Base-by-base conservation (phyloP, 2,329 filamentous ascomycete genomes). In the Cladorrhinum sp. region DNA sequence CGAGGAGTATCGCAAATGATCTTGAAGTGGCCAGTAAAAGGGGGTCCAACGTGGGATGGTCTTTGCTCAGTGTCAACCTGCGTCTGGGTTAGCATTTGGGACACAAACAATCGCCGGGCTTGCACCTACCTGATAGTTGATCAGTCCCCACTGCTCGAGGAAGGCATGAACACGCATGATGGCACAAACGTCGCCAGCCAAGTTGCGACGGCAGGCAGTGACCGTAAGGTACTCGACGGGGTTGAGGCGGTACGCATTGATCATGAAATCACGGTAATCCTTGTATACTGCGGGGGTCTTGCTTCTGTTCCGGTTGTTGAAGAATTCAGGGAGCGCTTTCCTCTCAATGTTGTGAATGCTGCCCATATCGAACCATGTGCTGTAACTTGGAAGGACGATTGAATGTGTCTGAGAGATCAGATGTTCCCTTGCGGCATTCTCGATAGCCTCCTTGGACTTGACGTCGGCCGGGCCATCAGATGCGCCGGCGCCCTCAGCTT, bases 141-240 rank as follows among this genome's bases (percentile, higher is more conserved):
- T 97, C 71, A 99, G 80, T 7, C 95, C 95, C 95, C 95, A 99
- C 74, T 98, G 94, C 78, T 99, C 95, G 36, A 99, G 82, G 78
- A 99, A 99, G 16, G 92, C 90, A 76, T 99, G 95, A 18, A 99
- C 94, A 66, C 95, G 89, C 95, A 99, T 99, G 69, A 99, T 99
- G 42, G 95, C 94, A 78, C 95, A 99, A 30, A 99, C 95, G 76
- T 99, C 95, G 66, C 95, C 95, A 21, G 95, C 95, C 71, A 99
- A 78, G 74, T 99, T 99, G 67, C 95, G 86, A 65, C 95, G 85
- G 74, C 95, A 99, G 55, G 95, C 95, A 10, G 95, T 99, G 58
- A 99, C 94, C 4, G 95, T 99, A 59, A 99, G 82, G 72, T 99
- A 99, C 75, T 99, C 95, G 58, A 92, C 85, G 4, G 95, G 95